Conservation (phyloP, 345 rosid species). For the Rhizophora mangle region DNA sequence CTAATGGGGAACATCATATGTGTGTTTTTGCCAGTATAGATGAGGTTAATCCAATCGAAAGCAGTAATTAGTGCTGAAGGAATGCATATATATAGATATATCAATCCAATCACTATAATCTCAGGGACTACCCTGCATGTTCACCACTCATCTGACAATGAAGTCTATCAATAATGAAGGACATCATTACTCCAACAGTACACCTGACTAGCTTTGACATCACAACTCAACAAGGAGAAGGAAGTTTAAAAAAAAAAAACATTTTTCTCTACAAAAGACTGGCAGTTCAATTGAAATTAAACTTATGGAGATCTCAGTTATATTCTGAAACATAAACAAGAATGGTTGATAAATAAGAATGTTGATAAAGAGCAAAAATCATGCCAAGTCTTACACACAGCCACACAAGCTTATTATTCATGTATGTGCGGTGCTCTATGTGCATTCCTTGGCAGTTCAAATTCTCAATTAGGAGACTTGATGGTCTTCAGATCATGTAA, state of each 20-base stretch:
- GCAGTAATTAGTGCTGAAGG: not conserved
- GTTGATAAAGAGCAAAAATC: not conserved
- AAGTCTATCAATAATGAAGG: not conserved
- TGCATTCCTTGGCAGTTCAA: too few relatives aligned
- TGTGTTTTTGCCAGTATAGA: not conserved
- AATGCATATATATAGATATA: not conserved
- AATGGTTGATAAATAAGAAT: not conserved
- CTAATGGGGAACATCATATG: not conserved
- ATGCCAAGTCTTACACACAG: not conserved
- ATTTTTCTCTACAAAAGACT: too few relatives aligned
- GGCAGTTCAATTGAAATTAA: too few relatives aligned
- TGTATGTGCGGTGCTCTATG: too few relatives aligned
- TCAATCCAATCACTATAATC: constrained; percentile 1
- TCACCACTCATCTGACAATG: too few relatives aligned
- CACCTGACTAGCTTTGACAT: not conserved
- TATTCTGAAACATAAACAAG: too few relatives aligned
- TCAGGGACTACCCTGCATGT: not conserved
- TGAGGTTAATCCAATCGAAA: not conserved
- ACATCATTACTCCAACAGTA: not conserved
- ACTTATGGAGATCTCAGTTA: too few relatives aligned
- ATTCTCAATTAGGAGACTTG: too few relatives aligned
- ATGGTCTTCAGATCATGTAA: too few relatives aligned
- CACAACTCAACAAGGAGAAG: not conserved
- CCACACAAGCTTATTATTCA: not conserved
- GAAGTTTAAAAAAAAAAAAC: not conserved